Percentiles rank a stretch among this genome's conserved stretches.
Evolutionary conservation across 2,329 filamentous ascomycete species (phyloP).

Genomic region (Fusarium stilboides): DNA sequence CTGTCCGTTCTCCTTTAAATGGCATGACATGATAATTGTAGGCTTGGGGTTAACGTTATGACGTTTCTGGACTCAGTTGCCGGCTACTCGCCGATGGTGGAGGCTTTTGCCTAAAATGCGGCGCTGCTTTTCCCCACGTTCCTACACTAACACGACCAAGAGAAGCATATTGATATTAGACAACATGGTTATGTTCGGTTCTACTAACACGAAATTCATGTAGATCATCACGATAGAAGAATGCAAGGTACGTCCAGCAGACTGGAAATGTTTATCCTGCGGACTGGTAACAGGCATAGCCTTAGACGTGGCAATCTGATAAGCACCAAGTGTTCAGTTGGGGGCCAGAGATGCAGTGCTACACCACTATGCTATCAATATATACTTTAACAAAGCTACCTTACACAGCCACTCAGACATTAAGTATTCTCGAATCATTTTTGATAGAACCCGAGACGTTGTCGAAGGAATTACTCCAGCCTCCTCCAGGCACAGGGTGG

Average conservation of each 20-base stretch:
- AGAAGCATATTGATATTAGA: neutral
- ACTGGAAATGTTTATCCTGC: slow-evolving; percentile 1
- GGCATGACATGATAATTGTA: slow-evolving; percentile 17
- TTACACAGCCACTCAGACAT: slow-evolving; percentile 34
- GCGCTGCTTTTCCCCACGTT: slow-evolving; percentile 25
- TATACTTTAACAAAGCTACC: slow-evolving; percentile 20
- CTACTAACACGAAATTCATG: slow-evolving; percentile 5
- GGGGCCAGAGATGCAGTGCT: slow-evolving; percentile 34
- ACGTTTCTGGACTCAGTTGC: slow-evolving; percentile 21
- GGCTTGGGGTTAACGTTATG: slow-evolving; percentile 13
- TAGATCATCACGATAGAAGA: slow-evolving; percentile 23
- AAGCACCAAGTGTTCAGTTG: slow-evolving; percentile 25
- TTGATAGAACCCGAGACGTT: slow-evolving; percentile 8
- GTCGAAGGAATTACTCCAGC: slow-evolving; percentile 23
- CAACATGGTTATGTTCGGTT: slow-evolving; percentile 1
- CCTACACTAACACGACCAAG: slow-evolving; percentile 20
- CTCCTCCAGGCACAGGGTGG: slow-evolving; percentile 34
- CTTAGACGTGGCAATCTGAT: slow-evolving; percentile 28
- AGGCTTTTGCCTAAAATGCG: slow-evolving; percentile 47
- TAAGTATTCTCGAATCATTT: slow-evolving; percentile 12
- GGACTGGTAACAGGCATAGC: neutral
- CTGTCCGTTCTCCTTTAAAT: slow-evolving; percentile 1
- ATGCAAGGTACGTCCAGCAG: slow-evolving; percentile 35
- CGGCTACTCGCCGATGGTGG: slow-evolving; percentile 35
- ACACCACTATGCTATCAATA: slow-evolving; percentile 35